Evolutionary conservation across 192 early-diverging fungal species (phyloP), one percentile per base, ranked within the genome.

Genomic region (Phycomyces blakesleeanus): DNA sequence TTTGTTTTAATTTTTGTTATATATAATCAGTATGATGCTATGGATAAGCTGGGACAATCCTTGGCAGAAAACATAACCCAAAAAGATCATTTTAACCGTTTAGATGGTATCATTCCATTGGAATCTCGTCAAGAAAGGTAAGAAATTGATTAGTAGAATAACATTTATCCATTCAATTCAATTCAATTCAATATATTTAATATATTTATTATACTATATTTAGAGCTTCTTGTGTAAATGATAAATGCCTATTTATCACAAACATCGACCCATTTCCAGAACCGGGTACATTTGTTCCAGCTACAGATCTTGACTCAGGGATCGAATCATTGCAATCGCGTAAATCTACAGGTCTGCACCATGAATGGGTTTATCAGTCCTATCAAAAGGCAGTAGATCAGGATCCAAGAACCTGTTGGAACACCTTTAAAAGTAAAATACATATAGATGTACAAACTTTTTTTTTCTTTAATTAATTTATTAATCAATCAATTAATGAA

Each of bases 21-120:
- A n/a, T n/a, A n/a, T n/a, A n/a, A n/a, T n/a, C n/a, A 83, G 81
- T 62, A 74, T 71, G 81, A 83, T 70, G 78, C 78, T n/a, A 61
- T 69, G 21, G 68, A 66, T 51, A 69, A 66, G 20, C 39, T 83
- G 20, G 78, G 76, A 51, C 58, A 59, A 3, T 70, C 74, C 7
- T 42, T 82, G 24, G 57, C 64, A 29, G 71, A 76, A 14, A 79
- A 63, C 11, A 49, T 68, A 37, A 25, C 75, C 5, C 62, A 59
- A 44, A 72, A 65, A 34, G 78, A 80, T 39, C 67, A 73, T 21
- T 83, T 80, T 56, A 58, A 55, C 29, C 29, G 29, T 34, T 5
- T 34, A 34, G 29, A 34, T n/a, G n/a, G n/a, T n/a, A n/a, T 2
- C 29, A 34, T 34, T 34, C 29, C 29, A 5, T 34, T 34, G 29